Evolutionary conservation across 192 early-diverging fungal genomes (phyloP).

Genomic region (Backusella parvicylindrica): DNA sequence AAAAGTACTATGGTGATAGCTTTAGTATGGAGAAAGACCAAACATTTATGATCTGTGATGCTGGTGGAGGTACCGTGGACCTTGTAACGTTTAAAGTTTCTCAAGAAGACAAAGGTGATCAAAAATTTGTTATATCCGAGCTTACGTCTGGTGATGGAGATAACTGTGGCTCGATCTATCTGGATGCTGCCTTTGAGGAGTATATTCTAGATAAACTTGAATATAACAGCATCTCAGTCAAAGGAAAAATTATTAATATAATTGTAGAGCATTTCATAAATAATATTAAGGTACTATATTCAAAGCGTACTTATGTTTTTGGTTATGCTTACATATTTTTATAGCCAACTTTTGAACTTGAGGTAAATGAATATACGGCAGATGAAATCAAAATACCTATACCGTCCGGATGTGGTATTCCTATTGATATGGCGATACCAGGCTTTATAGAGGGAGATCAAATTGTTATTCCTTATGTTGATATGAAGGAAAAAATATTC

Average conservation of each 20-base stretch:
- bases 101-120: not conserved
- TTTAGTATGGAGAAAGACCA: constrained; percentile 34
- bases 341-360: constrained; percentile 42
- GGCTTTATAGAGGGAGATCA: constrained; percentile 16
- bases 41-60: constrained; percentile 49
- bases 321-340: not conserved
- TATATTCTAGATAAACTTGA: constrained; percentile 41
- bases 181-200: constrained; percentile 46
- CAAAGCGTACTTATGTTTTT: not conserved
- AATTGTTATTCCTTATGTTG: constrained; percentile 36
- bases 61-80: constrained; percentile 54
- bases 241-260: constrained; percentile 21
- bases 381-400: constrained; percentile 41
- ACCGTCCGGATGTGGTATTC: constrained; percentile 28
- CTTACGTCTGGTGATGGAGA: constrained; percentile 52
- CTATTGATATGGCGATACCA: not conserved
- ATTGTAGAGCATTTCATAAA: constrained; percentile 49
- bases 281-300: constrained; percentile 34
- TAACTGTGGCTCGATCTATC: constrained; percentile 43
- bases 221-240: constrained; percentile 33
- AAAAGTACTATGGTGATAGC: constrained; percentile 36
- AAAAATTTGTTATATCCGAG: constrained; percentile 34
- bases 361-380: constrained; percentile 37
- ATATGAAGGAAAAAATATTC: constrained; percentile 43
- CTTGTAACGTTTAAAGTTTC: constrained; percentile 49